Base-by-base conservation (phyloP, 805 yeast genomes). In the Candida jianshihensis region DNA sequence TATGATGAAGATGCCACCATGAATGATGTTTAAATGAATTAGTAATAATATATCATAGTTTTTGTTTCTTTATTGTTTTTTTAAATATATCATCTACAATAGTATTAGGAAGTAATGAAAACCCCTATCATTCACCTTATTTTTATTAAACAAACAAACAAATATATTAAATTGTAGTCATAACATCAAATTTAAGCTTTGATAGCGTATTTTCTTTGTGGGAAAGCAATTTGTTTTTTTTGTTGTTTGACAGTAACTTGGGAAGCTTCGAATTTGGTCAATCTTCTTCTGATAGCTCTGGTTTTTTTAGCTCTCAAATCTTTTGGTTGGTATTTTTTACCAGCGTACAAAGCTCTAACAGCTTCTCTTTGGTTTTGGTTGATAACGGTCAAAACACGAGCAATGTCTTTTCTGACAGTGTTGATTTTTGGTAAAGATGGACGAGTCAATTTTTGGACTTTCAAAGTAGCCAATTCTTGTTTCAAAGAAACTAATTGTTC, bases 231-330 rank as follows among this genome's bases (percentile, higher is more conserved):
- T 63, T 78, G 78, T 73, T 76, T 81, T 89, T 92, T 92, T 72
- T 76, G 78, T 66, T 89, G 87, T 78, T 84, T 88, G 58, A 71
- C 82, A 63, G 97, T 90, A 67, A 72, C 70, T 67, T 73, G 72
- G 59, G 76, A 63, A 66, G 85, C 81, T 76, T 92, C 96, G 70
- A 70, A 69, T 64, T 82, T 75, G 70, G 97, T 79, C 66, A 92
- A 78, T 66, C 81, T 78, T 80, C 97, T 85, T 85, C 98, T 90
- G 73, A 90, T 73, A 70, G 98, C 97, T 82, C 97, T 90, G 73
- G 99, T 92, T 84, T 92, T 86, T 90, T 92, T 92, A 60, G 88
- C 95, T 78, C 97, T 90, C 75, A 92, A 80, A 70, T 89, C 97
- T 78, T 90, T 89, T 78, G 98, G 97, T 70, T 78, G 76, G 81